A percentile compares a stretch with the other conserved stretches of the same genome.
These are phyloP conservation scores for Hirschfeldia incana DNA, from an alignment of 345 rosid genomes.

Conservation along the genomic window DNA sequence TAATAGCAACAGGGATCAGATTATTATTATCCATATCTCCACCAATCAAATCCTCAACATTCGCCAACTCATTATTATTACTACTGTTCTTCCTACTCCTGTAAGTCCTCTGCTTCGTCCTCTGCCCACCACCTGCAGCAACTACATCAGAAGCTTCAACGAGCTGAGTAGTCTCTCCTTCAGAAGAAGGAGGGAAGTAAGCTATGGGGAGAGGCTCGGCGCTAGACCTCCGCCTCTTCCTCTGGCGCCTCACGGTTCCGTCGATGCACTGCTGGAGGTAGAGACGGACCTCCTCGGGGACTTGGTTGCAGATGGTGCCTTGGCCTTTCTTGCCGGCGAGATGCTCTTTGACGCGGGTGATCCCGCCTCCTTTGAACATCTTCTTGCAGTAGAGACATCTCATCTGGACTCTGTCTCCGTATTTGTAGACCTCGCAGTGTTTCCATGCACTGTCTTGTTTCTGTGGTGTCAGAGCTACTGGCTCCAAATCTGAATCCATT, in stretches of 20 bases:
- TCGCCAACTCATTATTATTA: constrained; percentile 49
- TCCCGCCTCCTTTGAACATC: constrained; percentile 92
- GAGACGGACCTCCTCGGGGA: constrained; percentile 62
- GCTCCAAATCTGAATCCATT: constrained; percentile 52
- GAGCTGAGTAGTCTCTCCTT: constrained; percentile 29
- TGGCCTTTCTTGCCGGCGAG: constrained; percentile 89
- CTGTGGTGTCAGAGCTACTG: constrained; percentile 63
- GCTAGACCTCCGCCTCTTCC: constrained; percentile 62
- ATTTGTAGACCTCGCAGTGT: constrained; percentile 78
- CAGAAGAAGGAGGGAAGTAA: constrained; percentile 37
- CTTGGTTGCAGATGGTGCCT: constrained; percentile 71
- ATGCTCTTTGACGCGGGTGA: constrained; percentile 93
- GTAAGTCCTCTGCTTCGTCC: constrained; percentile 45
- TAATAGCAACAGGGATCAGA: constrained; percentile 42
- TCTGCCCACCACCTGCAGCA: constrained; percentile 21
- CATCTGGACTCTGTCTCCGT: constrained; percentile 71
- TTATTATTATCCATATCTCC: constrained; percentile 40
- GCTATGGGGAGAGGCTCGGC: constrained; percentile 49
- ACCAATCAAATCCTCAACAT: constrained; percentile 37
- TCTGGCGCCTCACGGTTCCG: constrained; percentile 65
- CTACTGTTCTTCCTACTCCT: constrained; percentile 37
- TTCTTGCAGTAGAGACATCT: constrained; percentile 78
- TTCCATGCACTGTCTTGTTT: constrained; percentile 97
- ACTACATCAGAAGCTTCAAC: constrained; percentile 43
- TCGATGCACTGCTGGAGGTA: constrained; percentile 68